Evolutionary conservation across 2,329 filamentous ascomycete genomes (phyloP), one percentile per base, ranked within the genome.

Genomic region (Geosmithia flava): DNA sequence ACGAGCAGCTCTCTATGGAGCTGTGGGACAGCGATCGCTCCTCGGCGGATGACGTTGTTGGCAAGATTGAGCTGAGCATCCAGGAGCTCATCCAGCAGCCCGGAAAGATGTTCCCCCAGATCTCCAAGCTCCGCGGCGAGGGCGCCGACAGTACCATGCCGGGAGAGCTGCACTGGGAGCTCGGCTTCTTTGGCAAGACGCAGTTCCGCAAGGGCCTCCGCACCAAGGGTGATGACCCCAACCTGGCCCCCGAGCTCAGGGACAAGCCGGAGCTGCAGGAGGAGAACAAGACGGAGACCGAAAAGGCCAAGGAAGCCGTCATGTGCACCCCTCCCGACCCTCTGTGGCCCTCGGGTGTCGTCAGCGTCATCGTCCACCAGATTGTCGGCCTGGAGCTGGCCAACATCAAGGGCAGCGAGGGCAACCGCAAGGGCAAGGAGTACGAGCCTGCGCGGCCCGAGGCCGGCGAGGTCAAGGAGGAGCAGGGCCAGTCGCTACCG

Each of bases 1-100:
- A 96, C 53, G 93, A 98, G 67, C 88, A 93, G 59, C 74, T 97
- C 3, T 91, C 88, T 10, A 82, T 97, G 53, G 91, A 97, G 62
- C 77, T 97, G 1, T 97, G 93, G 93, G 93, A 97, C 64, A 95
- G 87, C 46, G 93, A 97, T 62, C 78, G 90, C 44, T 87, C 86
- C 41, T 93, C 87, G 10, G 87, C 91, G 1, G 93, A 97, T 59
- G 93, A 97, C 57, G 85, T 96, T 44, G 89, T 96, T 15, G 93
- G 93, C 48, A 96, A 96, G 64, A 80, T 97, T 17, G 90, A 97
- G 60, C 69, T 97, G 3, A 91, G 87, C 37, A 88, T 98, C 61
- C 89, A 95, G 57, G 89, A 96, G 62, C 83, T 98, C 69, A 94
- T 97, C 50, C 85, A 95, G 58, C 62, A 96, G 59, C 89, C 91